Evolutionary conservation across 2,329 filamentous ascomycete genomes (phyloP), one percentile per base, ranked within the genome.

Genomic region (Stagonosporopsis tanaceti): DNA sequence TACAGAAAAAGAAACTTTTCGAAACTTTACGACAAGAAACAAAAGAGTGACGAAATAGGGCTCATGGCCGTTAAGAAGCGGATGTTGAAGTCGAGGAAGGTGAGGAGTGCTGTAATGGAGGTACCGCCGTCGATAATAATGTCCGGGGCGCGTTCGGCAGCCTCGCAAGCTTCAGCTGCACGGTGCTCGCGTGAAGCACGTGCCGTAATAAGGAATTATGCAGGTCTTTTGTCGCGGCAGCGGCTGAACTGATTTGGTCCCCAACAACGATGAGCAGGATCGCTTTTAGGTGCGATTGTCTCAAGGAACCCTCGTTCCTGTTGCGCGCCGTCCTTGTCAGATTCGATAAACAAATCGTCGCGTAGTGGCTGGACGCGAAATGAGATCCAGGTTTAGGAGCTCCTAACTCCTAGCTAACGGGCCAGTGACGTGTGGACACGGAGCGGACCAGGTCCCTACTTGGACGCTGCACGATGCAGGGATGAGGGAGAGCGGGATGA

Each of bases 51-150:
- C 70, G 60, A 46, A 63, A 60, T 66, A 65, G 63, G 59, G 70
- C 69, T 63, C 68, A 68, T 62, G 69, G 71, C 72, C 73, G 75
- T 73, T 70, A 73, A 65, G 52, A 62, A 62, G 64, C 63, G 61
- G 64, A 59, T 63, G 61, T 67, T 70, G 57, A 61, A 64, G 64
- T 63, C 61, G 58, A 63, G 62, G 59, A 62, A 64, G 59, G 54
- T 63, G 63, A 66, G 69, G 71, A 53, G 66, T 22, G 64, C 65
- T 67, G 32, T 34, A 73, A 64, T 70, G 69, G 69, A 62, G 63
- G 57, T 62, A 34, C 15, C 32, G 32, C 15, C 32, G 32, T 34
- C 32, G 57, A 61, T 66, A 64, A 65, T 71, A 69, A 70, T 62
- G 64, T 53, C 65, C 63, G 61, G 53, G 59, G 4, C 32, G 12